Conservation (phyloP, 345 rosid species). For the Trapa bicornis region DNA sequence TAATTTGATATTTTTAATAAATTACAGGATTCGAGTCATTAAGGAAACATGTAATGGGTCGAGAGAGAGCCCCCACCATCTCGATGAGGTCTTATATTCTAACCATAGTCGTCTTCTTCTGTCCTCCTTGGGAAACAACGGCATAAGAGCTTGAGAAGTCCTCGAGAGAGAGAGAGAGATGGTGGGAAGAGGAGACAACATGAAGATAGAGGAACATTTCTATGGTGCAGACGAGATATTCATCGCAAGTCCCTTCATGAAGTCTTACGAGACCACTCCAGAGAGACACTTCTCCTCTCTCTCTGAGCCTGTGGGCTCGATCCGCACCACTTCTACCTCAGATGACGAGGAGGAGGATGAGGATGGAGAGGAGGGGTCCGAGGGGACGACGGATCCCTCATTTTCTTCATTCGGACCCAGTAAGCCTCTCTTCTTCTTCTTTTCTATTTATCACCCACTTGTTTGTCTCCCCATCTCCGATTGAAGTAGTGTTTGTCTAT, state of each 20-base stretch:
- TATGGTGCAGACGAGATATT: background rate
- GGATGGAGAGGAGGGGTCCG: background rate
- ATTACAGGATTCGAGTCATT: background rate
- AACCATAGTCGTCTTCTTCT: background rate
- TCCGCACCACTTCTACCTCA: slow-evolving; percentile 12
- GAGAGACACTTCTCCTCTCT: slow-evolving; percentile 13
- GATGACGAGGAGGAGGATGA: slow-evolving; percentile 1
- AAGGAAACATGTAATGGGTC: background rate
- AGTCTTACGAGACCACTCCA: slow-evolving; percentile 13
- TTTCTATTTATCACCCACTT: too few species aligned
- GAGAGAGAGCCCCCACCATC: background rate
- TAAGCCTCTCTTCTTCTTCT: background rate
- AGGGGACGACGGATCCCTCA: background rate
- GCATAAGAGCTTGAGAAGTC: background rate
- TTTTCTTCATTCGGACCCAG: slow-evolving; percentile 9
- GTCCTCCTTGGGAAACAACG: slow-evolving; percentile 1
- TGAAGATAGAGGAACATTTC: slow-evolving; percentile 7
- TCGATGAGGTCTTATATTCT: background rate
- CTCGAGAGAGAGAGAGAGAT: slow-evolving; percentile 2
- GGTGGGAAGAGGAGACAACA: background rate
- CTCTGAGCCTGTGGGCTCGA: slow-evolving; percentile 10
- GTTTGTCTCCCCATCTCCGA: background rate
- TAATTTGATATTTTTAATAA: too few species aligned
- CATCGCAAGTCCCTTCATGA: slow-evolving; percentile 8
- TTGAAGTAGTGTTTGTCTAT: background rate